Evolutionary conservation across 352 stramenopile species (phyloP).

Genomic region (Elongisporangium prolatum): DNA sequence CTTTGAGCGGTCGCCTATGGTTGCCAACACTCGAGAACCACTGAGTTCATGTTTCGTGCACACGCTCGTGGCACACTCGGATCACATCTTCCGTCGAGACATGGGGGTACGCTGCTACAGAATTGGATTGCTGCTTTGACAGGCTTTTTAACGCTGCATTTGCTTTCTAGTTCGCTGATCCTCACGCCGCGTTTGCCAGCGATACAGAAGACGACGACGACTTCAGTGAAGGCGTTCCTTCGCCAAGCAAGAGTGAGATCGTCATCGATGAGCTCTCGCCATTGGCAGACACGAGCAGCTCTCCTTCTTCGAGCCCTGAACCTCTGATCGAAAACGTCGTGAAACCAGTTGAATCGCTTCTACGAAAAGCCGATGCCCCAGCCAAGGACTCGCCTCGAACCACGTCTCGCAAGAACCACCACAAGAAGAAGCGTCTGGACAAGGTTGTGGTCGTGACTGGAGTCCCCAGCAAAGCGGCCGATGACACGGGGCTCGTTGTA

Average conservation of each 20-base stretch:
- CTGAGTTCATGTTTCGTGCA: slow-evolving; percentile 57
- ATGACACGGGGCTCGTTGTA: slow-evolving; percentile 1
- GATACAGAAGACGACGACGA: slow-evolving; percentile 61
- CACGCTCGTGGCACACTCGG: slow-evolving; percentile 46
- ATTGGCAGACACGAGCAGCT: background rate
- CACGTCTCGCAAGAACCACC: slow-evolving; percentile 11
- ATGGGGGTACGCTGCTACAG: slow-evolving; percentile 20
- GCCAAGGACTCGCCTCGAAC: background rate
- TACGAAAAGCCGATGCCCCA: background rate
- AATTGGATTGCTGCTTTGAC: background rate
- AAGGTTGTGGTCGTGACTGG: slow-evolving; percentile 7
- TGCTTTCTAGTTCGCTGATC: slow-evolving; percentile 16
- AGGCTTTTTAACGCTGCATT: background rate
- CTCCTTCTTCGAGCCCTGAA: background rate
- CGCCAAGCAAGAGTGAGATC: background rate
- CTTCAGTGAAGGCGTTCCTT: slow-evolving; percentile 18
- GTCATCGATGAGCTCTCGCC: background rate
- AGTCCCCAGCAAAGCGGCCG: slow-evolving; percentile 3
- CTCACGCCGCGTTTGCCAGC: slow-evolving; percentile 33
- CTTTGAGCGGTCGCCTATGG: slow-evolving; percentile 11
- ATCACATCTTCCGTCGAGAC: slow-evolving; percentile 71
- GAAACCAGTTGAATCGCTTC: background rate
- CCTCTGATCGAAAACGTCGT: background rate
- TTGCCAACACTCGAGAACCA: slow-evolving; percentile 3
- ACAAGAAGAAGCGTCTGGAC: slow-evolving; percentile 42